These are phyloP conservation scores for Oxalis stricta DNA, from an alignment of 441 rosid genomes.

Conservation along the genomic window DNA sequence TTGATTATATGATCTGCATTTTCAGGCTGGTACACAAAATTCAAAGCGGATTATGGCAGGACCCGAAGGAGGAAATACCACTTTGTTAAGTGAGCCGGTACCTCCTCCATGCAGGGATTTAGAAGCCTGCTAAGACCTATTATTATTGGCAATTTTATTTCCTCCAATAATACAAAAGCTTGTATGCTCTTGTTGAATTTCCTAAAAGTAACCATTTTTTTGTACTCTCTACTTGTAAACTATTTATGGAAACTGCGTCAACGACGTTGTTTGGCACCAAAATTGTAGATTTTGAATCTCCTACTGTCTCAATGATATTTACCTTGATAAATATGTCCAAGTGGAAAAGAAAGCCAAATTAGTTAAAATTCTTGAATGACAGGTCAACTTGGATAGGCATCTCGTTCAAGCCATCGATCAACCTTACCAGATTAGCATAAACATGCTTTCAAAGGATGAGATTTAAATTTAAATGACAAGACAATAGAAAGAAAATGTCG, in stretches of 20 bases:
- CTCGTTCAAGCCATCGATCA: too few relatives aligned
- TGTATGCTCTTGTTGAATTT: slow-evolving; percentile 12
- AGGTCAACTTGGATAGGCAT: too few relatives aligned
- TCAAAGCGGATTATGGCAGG: slow-evolving; percentile 67
- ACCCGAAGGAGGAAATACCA: slow-evolving; percentile 93
- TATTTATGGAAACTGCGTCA: slow-evolving; percentile 13
- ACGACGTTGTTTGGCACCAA: slow-evolving; percentile 7
- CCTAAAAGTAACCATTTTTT: slow-evolving; percentile 12
- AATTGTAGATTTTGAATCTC: slow-evolving; percentile 8
- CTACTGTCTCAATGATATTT: not conserved
- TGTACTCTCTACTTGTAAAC: slow-evolving; percentile 11
- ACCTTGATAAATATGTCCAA: too few relatives aligned
- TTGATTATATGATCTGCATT: slow-evolving; percentile 3
- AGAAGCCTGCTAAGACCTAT: slow-evolving; percentile 82
- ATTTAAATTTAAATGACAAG: too few relatives aligned
- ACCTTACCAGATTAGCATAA: too few relatives aligned
- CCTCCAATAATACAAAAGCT: slow-evolving; percentile 30
- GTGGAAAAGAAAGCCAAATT: too few relatives aligned
- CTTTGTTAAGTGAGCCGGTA: slow-evolving; percentile 65
- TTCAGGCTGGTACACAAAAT: slow-evolving; percentile 94
- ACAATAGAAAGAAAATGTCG: too few relatives aligned
- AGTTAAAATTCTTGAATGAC: too few relatives aligned
- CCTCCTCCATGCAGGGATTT: slow-evolving; percentile 93
- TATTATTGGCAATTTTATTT: slow-evolving; percentile 10
- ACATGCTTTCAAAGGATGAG: too few relatives aligned